Base-by-base conservation (phyloP, 2,329 filamentous ascomycete genomes). In the Aureobasidium uvarum region DNA sequence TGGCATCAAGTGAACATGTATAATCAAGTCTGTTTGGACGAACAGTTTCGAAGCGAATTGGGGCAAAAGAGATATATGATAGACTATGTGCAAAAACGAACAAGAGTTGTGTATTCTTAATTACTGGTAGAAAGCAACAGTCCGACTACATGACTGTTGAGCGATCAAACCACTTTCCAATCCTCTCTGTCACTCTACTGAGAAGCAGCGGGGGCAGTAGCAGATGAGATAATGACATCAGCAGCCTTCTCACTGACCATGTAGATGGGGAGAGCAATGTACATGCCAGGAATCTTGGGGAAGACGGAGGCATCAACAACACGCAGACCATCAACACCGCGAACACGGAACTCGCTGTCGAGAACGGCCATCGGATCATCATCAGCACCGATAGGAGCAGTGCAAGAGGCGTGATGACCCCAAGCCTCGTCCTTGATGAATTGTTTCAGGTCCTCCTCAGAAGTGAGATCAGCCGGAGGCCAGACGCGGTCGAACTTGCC, bases 221-320 rank as follows among this genome's bases (percentile, higher is more conserved):
- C 58, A 51, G 43, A 16, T 1, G 45, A 33, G 18, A 62, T 62
- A 18, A 88, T 86, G 6, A 80, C 81, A 73, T 86, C 84, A 2
- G 84, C 82, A 0, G 86, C 86, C 78, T 88, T 88, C 77, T 88
- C 85, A 1, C 79, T 80, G 5, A 84, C 77, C 73, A 87, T 84
- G 69, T 84, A 85, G 0, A 81, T 81, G 0, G 84, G 79, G 0
- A 82, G 71, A 4, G 80, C 78, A 31, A 81, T 78, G 69, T 83
- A 85, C 62, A 77, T 81, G 67, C 85, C 85, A 1, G 84, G 84
- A 64, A 83, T 84, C 63, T 78, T 77, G 0, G 84, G 83, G 66
- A 84, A 88, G 0, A 83, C 79, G 28, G 80, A 83, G 0, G 85
- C 86, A 75, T 89, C 86, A 0, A 89, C 86, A 2, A 88, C 86